A percentile compares a stretch with the other conserved stretches of the same genome.
phyloP scores from a whole-genome alignment of 2,329 filamentous ascomycete genomes.

The Aspergillus sojae region DNA sequence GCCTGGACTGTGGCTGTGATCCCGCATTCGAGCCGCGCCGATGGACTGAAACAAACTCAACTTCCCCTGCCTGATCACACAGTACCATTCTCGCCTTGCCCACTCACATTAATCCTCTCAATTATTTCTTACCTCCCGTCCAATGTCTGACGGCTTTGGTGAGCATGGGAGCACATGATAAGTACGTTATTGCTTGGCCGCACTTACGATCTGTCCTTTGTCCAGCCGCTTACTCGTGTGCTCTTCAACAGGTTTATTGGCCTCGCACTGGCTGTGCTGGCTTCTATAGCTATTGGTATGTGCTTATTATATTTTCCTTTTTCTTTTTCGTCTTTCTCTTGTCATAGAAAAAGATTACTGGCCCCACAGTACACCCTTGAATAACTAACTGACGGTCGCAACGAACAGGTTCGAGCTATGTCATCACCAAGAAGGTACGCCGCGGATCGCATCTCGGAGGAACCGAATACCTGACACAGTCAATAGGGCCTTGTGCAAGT shows the following conservation, averaged over 20 bases:
- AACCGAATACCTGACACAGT: neutral
- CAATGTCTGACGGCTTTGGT: neutral
- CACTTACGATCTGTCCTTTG: neutral
- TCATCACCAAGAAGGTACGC: conserved; percentile 5
- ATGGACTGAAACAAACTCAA: neutral
- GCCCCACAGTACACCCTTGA: neutral
- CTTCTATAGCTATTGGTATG: neutral
- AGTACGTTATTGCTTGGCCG: neutral
- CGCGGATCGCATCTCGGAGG: neutral
- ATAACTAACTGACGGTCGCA: neutral
- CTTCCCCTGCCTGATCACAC: neutral
- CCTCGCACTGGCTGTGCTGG: conserved; percentile 4
- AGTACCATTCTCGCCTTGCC: neutral
- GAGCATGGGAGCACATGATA: neutral
- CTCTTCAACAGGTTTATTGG: neutral
- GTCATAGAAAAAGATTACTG: neutral
- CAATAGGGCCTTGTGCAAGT: neutral
- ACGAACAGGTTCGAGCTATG: neutral
- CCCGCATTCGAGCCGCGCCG: neutral
- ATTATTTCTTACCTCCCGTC: too few relatives aligned
- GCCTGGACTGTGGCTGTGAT: neutral
- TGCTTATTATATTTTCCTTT: neutral
- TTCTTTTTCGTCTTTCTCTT: neutral
- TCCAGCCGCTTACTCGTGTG: neutral
- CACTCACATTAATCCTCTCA: neutral